Base-by-base conservation (phyloP, 179 eudicot species). In the Vitellaria paradoxa region DNA sequence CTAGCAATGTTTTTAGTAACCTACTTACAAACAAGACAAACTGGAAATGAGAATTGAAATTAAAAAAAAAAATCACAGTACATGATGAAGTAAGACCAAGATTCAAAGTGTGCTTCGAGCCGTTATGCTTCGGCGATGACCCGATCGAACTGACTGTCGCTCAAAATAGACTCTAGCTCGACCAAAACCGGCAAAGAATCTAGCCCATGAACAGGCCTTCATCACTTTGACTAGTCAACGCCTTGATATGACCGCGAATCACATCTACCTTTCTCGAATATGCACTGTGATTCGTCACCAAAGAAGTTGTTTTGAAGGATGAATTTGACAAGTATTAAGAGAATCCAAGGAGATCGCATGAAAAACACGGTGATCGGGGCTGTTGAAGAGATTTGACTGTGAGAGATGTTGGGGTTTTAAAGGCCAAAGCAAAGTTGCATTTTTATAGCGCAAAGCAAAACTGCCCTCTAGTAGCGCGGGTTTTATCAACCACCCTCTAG, bases 1-100 rank as follows among this genome's bases (percentile, higher is more conserved):
- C 99, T 82, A 66, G 99, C 93, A 77, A 96, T 85, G 78, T 92
- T 92, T 82, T 92, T 98, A 65, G 89, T 91, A 77, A 93, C 86
- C 99, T 96, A 84, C 69, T 68, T 42, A 77, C 45, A 68, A 12
- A 74, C 46, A 72, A 69, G 55, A 52, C 37, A 72, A 78, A 53
- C 24, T 71, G 23, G 45, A 68, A 64, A 77, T 68, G 18, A n/a
- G 12, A 50, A 50, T 50, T 12, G 5, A 0, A 50, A 50, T 12
- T 50, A 45, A 63, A 24, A 47, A 65, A 47, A 59, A 60, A 65
- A 9, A 8, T 61, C 40, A 73, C 20, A 72, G 45, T 47, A 77
- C 24, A 45, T 6, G 46, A 63, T 30, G 45, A 37, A 42, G 61
- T 17, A 20, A 50, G 49, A 10, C 23, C 73, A 37, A 70, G 60